A percentile compares a stretch with the other conserved stretches of the same genome.
phyloP scores from a whole-genome alignment of 306 rosid species.

The Cicer bijugum region DNA sequence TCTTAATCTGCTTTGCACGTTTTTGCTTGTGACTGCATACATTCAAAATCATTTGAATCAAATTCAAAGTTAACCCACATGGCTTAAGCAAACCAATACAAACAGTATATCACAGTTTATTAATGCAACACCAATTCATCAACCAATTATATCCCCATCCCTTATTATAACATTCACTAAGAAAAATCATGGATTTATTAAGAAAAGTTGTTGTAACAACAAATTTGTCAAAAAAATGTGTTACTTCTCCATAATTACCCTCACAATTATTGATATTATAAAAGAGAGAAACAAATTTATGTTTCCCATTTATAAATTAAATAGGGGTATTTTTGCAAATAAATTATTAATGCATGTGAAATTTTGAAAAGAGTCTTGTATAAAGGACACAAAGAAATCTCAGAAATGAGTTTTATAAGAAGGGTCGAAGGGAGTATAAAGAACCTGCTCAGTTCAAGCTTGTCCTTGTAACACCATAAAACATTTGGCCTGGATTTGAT shows the following conservation, averaged over 20 bases:
- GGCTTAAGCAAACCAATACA: slow-evolving; percentile 1
- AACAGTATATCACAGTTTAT: neutral
- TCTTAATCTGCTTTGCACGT: slow-evolving; percentile 79
- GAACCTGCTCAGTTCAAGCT: slow-evolving; percentile 93
- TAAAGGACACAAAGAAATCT: neutral
- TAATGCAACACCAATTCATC: neutral
- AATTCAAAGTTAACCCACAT: slow-evolving; percentile 10
- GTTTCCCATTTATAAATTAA: neutral
- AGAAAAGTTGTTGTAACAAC: neutral
- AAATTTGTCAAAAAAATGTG: neutral
- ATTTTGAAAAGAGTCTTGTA: neutral
- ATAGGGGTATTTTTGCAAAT: neutral
- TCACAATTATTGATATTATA: neutral
- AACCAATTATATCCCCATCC: neutral
- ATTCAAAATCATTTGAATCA: slow-evolving; percentile 46
- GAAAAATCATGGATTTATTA: neutral
- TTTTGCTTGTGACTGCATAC: slow-evolving; percentile 85
- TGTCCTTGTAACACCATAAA: slow-evolving; percentile 92
- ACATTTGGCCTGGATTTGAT: slow-evolving; percentile 76
- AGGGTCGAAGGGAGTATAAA: neutral
- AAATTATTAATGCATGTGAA: neutral
- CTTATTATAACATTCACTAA: neutral
- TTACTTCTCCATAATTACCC: neutral
- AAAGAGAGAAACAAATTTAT: neutral
- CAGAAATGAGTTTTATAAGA: neutral